phyloP scores from a whole-genome alignment of 2,329 filamentous ascomycete genomes.

The Chalaropsis thielavioides region DNA sequence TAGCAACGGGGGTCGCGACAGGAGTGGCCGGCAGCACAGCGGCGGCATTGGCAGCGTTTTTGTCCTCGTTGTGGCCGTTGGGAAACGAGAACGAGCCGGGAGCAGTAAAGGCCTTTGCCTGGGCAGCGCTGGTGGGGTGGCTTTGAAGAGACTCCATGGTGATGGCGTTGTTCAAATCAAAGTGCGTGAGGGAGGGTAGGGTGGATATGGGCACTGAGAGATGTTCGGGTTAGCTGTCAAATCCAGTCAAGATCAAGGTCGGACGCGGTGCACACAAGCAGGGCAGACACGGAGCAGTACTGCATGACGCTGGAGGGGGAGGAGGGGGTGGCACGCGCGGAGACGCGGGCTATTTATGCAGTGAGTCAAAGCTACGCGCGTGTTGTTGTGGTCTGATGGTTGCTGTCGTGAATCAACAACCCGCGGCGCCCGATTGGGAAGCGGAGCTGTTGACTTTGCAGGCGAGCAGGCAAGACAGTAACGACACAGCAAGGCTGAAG shows the following conservation, averaged over 20 bases:
- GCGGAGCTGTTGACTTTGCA: neutral
- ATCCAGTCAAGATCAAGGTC: neutral
- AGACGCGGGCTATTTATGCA: neutral
- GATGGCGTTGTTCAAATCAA: neutral
- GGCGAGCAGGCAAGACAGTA: too few species aligned
- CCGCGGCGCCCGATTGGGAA: neutral
- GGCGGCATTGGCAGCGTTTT: slow-evolving; percentile 45
- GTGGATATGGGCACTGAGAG: too few species aligned
- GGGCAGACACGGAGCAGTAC: too few species aligned
- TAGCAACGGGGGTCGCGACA: slow-evolving; percentile 77
- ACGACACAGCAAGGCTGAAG: neutral
- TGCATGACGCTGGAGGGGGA: too few species aligned
- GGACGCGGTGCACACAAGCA: neutral
- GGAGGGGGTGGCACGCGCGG: neutral
- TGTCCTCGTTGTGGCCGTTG: slow-evolving; percentile 54
- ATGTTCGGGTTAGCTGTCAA: neutral
- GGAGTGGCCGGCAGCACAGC: slow-evolving; percentile 82
- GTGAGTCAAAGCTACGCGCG: neutral
- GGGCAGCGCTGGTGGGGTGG: slow-evolving; percentile 77
- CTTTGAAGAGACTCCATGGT: slow-evolving; percentile 79
- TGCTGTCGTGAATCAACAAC: neutral
- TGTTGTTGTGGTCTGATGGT: neutral
- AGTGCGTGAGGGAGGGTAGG: neutral
- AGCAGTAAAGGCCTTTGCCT: slow-evolving; percentile 92
- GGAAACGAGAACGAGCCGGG: slow-evolving; percentile 87